Evolutionary conservation across 345 rosid genomes (phyloP).

Genomic region (Eucalyptus leucophloia): DNA sequence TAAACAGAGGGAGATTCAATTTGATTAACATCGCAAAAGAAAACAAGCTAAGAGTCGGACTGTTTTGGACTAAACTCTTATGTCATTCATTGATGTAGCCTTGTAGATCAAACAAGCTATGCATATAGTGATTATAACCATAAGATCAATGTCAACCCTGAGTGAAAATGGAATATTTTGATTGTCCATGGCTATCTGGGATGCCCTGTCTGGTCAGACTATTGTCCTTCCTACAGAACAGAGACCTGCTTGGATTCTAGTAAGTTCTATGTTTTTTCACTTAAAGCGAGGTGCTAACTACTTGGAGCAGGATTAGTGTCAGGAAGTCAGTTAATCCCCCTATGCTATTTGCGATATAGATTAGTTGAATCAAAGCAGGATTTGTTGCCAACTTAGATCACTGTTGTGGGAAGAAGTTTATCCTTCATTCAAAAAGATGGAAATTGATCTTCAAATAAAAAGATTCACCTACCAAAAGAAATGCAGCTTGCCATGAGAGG

Average conservation of each 20-base stretch:
- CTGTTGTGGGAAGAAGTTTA: neutral
- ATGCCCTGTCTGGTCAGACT: neutral
- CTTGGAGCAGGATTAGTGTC: neutral
- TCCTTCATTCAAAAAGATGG: neutral
- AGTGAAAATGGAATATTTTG: neutral
- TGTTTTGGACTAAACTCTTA: neutral
- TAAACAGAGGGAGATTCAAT: neutral
- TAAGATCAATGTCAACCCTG: neutral
- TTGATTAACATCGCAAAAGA: neutral
- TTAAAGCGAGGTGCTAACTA: neutral
- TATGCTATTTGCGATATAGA: neutral
- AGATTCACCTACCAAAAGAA: neutral
- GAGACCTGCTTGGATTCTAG: neutral
- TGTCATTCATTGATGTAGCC: neutral
- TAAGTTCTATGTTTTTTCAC: rapidly evolving
- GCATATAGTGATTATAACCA: neutral
- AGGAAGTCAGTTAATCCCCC: neutral
- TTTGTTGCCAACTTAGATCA: neutral
- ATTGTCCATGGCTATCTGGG: neutral
- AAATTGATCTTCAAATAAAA: neutral
- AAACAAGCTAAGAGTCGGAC: constrained; percentile 61
- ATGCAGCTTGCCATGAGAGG: neutral
- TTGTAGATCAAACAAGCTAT: neutral
- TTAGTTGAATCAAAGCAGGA: neutral
- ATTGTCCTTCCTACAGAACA: neutral